Conservation (phyloP, 768 basidiomycete species). For the Symmetrospora coprosmae region DNA sequence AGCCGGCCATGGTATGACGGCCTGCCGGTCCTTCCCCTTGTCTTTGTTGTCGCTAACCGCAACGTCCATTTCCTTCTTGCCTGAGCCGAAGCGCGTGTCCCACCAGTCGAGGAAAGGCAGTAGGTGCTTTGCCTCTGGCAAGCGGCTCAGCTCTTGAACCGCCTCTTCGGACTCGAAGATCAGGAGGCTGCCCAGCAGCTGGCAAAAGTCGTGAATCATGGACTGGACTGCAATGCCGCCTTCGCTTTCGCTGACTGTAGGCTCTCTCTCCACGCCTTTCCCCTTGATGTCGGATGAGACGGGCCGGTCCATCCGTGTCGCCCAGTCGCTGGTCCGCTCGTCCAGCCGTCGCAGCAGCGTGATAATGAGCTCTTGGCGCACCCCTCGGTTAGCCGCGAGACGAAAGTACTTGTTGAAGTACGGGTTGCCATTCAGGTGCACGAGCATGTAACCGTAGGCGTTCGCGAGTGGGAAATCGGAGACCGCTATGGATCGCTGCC, state of each 20-base stretch:
- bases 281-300: too few relatives aligned
- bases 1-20: not conserved
- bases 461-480: slow-evolving; percentile 12
- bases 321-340: not conserved
- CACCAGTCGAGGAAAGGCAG: slow-evolving; percentile 1
- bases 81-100: not conserved
- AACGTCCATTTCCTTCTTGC: not conserved
- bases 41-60: not conserved
- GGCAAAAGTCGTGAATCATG: slow-evolving; percentile 19
- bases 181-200: slow-evolving; percentile 3
- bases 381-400: not conserved
- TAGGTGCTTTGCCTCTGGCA: not conserved
- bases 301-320: too few relatives aligned
- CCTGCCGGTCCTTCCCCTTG: not conserved
- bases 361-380: not conserved
- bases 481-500: slow-evolving; percentile 9
- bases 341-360: not conserved
- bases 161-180: slow-evolving; percentile 9
- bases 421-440: slow-evolving; percentile 16
- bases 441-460: slow-evolving; percentile 18
- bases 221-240: slow-evolving; percentile 5
- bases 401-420: slow-evolving; percentile 19
- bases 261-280: too few relatives aligned
- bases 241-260: not conserved
- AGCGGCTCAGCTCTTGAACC: not conserved